Percentiles rank a stretch among this genome's conserved stretches.
Evolutionary conservation across 2,329 filamentous ascomycete genomes (phyloP).

Genomic region (Magnaporthales sp.): DNA sequence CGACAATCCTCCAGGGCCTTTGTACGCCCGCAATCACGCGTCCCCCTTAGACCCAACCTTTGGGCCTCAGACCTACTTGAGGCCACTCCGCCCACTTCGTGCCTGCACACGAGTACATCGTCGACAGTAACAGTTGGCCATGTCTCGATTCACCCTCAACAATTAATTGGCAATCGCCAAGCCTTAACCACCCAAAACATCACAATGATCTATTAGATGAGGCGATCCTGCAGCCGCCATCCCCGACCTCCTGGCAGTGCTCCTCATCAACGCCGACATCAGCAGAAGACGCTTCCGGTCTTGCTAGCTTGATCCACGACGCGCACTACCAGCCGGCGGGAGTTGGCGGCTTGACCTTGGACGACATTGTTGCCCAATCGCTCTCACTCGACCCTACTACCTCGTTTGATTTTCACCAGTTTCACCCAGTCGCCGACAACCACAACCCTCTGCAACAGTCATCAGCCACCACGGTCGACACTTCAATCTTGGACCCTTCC

Average conservation of each 20-base stretch:
- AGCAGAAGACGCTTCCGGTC: not conserved
- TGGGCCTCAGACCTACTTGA: conserved; percentile 5
- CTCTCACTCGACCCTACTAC: not conserved
- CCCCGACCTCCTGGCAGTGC: not conserved
- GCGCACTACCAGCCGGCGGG: not conserved
- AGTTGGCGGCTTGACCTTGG: not conserved
- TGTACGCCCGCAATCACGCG: not conserved
- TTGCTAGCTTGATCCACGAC: not conserved
- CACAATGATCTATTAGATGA: not conserved
- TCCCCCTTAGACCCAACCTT: not conserved
- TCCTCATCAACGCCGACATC: not conserved
- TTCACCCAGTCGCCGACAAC: not conserved
- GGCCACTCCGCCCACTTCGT: conserved; percentile 2
- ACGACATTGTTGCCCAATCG: not conserved
- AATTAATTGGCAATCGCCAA: conserved; percentile 1
- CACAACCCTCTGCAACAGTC: not conserved
- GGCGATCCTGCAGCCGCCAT: not conserved
- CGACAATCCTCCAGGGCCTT: not conserved
- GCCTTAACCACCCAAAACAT: not conserved
- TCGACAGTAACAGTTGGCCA: conserved; percentile 4
- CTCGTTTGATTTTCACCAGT: not conserved
- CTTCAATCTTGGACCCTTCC: not conserved
- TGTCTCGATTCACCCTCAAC: conserved; percentile 1
- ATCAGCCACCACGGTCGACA: not conserved
- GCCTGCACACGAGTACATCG: conserved; percentile 1